Conservation (phyloP, 2,329 filamentous ascomycete species). For the Colletotrichum kahawae region DNA sequence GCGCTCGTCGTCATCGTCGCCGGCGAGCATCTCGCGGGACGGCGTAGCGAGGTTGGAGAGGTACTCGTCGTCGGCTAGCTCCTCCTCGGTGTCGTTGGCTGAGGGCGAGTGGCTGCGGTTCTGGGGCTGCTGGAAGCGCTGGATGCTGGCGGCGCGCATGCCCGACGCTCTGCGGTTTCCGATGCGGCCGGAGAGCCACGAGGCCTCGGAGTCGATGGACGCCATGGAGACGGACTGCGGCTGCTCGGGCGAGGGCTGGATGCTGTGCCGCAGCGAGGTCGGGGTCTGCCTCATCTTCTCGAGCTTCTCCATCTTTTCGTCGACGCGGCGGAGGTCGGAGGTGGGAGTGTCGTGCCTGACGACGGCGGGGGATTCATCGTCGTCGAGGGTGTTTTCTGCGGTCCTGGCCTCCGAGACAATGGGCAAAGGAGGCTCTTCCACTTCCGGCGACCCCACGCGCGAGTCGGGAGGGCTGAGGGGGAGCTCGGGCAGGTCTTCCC, state of each 20-base stretch:
- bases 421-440: slow-evolving; percentile 47
- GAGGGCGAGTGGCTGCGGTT: slow-evolving; percentile 32
- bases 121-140: slow-evolving; percentile 32
- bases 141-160: slow-evolving; percentile 47
- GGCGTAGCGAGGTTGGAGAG: slow-evolving; percentile 47
- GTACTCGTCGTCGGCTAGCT: slow-evolving; percentile 78
- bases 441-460: slow-evolving; percentile 78
- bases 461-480: slow-evolving; percentile 87
- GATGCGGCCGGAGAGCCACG: slow-evolving; percentile 85
- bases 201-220: slow-evolving; percentile 93
- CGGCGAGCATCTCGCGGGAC: slow-evolving; percentile 7
- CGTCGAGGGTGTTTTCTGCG: slow-evolving; percentile 7
- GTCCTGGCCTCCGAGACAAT: slow-evolving; percentile 31
- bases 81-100: slow-evolving; percentile 62
- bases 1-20: slow-evolving; percentile 26
- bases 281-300: slow-evolving; percentile 47
- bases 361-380: slow-evolving; percentile 24
- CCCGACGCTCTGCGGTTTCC: slow-evolving; percentile 53
- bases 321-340: slow-evolving; percentile 46
- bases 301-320: slow-evolving; percentile 33
- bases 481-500: slow-evolving; percentile 88
- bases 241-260: slow-evolving; percentile 54
- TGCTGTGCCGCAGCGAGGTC: slow-evolving; percentile 44
- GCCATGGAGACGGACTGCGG: slow-evolving; percentile 84
- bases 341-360: slow-evolving; percentile 52